Base-by-base conservation (phyloP, 2,329 filamentous ascomycete species). In the Xylariaceae sp. region DNA sequence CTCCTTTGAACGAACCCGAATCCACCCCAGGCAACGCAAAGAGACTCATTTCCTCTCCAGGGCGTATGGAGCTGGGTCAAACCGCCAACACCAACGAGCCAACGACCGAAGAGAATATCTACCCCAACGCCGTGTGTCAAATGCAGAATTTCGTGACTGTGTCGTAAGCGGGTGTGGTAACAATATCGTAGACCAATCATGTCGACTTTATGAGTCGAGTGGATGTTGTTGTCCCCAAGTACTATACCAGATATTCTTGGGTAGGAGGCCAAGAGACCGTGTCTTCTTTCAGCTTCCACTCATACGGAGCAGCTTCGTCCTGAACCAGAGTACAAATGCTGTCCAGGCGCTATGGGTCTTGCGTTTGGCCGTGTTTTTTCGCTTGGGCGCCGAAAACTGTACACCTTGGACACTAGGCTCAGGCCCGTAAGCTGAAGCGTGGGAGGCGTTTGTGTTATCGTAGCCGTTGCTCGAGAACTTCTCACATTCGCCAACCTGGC, bases 281-380 rank as follows among this genome's bases (percentile, higher is more conserved):
- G 12, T 38, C 33, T 9, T 40, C n/a, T 19, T 44, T 51, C 43
- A 56, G 17, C 57, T 57, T 47, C 65, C 65, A 47, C 68, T 60
- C 53, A 76, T 65, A 6, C 74, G 71, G 43, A 81, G 67, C 31
- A 81, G 68, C 53, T 77, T 74, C n/a, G 83, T 86, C 54, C 82
- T 74, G 22, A 87, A 65, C 83, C 83, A 87, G 50, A 87, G 73
- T 46, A 86, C 73, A 60, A 87, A 85, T 18, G 76, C 77, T 7
- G 79, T 83, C 82, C 83, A 87, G 38, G 81, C 76, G 55, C 79
- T 75, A 55, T 81, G 80, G 1, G 82, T 86, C 70, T 79, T 82
- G 59, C 74, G 76, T 71, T 85, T 86, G 51, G 80, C 74, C 7
- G 73, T 73, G 60, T 70, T 75, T 52, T 69, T 70, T 51, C 78